Percentiles rank a stretch among this genome's conserved stretches.
Evolutionary conservation across 306 rosid genomes (phyloP).

Genomic region (Malus asiatica): DNA sequence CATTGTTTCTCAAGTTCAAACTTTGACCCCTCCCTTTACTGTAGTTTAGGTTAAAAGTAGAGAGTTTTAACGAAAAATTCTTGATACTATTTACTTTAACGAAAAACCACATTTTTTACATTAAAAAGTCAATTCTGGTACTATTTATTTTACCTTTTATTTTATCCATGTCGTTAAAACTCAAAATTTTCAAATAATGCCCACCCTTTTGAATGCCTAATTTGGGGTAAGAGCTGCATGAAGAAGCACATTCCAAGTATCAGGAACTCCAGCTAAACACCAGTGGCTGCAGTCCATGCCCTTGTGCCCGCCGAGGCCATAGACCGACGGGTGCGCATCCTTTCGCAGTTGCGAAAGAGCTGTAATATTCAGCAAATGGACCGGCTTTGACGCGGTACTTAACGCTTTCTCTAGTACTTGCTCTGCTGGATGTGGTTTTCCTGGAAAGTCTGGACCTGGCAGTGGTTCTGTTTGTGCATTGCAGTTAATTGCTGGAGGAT

Average conservation of each 20-base stretch:
- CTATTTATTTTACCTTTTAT: too few species aligned
- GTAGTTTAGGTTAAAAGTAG: too few species aligned
- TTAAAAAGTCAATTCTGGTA: too few species aligned
- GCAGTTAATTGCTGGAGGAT: slow-evolving; percentile 26
- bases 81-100: too few species aligned
- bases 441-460: slow-evolving; percentile 24
- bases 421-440: slow-evolving; percentile 43
- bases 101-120: too few species aligned
- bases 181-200: too few species aligned
- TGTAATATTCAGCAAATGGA: slow-evolving; percentile 39
- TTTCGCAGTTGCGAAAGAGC: slow-evolving; percentile 49
- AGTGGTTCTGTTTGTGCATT: slow-evolving; percentile 27
- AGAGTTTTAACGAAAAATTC: fast-evolving
- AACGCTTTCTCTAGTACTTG: slow-evolving; percentile 36
- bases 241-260: slow-evolving; percentile 53
- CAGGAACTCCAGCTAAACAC: slow-evolving; percentile 75
- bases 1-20: too few species aligned
- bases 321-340: slow-evolving; percentile 72
- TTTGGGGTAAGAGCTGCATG: slow-evolving; percentile 27
- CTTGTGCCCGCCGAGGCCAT: slow-evolving; percentile 41
- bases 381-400: slow-evolving; percentile 25
- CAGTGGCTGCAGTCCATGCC: slow-evolving; percentile 65
- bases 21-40: too few species aligned
- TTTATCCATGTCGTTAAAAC: too few species aligned
- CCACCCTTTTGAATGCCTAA: neutral